Evolutionary conservation across 106 monocot genomes (phyloP), one percentile per base, ranked within the genome.

Genomic region (Dioscorea alata): DNA sequence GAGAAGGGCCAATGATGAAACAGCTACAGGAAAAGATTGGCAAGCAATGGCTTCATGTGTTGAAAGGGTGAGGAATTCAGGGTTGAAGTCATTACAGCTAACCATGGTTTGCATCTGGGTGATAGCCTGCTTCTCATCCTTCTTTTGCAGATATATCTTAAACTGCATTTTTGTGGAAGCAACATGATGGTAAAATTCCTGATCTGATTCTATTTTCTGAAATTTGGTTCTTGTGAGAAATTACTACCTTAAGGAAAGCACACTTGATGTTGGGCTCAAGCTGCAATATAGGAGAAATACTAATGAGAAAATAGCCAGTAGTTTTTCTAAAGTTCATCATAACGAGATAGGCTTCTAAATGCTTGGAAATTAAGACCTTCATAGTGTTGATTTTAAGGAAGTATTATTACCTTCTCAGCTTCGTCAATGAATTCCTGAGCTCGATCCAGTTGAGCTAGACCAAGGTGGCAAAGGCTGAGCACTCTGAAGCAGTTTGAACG

Each of bases 401-500:
- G 5, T 42, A 23, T 20, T 34, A 4, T 9, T 77, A 93, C 97
- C 92, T 99, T 99, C 19, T 87, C 75, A 33, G 92, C 97, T 73
- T 92, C 84, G 48, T 87, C 69, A 74, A 99, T 85, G 66, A 85
- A 99, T 56, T 99, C 97, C 48, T 83, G 79, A 51, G 97, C 97
- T 69, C 75, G 78, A 60, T 93, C 87, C 31, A 99, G 80, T 59
- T 87, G 86, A 9, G 62, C 50, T 22, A 90, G 88, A 0, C 85
- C 92, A 33, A 99, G 83, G 65, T 92, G 79, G 61, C 97, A 99
- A 24, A 99, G 87, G 56, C 78, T 58, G 49, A 92, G 92, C 20
- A 99, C 97, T 72, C 97, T 82, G 76, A 92, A 87, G 76, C 89
- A 99, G 51, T 90, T 85, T 16, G 97, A 81, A 6, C 97, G 84